Percentiles rank a stretch among this genome's conserved stretches.
phyloP scores from a whole-genome alignment of 345 rosid species.

The Firmiana major region DNA sequence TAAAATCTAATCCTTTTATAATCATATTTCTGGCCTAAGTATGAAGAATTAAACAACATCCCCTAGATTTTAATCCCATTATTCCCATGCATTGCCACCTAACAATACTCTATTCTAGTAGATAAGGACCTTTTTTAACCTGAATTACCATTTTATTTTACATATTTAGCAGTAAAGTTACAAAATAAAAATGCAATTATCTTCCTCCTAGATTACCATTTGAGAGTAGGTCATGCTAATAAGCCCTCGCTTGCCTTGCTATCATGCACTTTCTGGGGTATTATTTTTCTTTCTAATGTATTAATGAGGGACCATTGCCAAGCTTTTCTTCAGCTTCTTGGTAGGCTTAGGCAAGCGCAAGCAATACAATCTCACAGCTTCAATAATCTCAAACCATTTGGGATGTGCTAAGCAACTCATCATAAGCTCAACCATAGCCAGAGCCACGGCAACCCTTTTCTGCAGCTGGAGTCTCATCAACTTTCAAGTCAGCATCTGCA shows the following conservation, averaged over 20 bases:
- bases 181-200: not conserved
- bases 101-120: not conserved
- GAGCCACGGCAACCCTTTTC: not conserved
- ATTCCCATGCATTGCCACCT: not conserved
- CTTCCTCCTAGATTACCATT: not conserved
- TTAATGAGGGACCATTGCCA: not conserved
- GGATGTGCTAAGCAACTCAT: not conserved
- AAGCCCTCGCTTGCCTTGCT: not conserved
- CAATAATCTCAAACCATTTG: not conserved
- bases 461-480: not conserved
- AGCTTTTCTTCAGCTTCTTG: not conserved
- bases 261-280: not conserved
- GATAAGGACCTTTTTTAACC: not conserved
- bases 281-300: not conserved
- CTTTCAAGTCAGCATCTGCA: not conserved
- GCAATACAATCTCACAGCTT: not conserved
- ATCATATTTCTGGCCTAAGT: too few species aligned
- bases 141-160: not conserved
- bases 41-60: not conserved
- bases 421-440: not conserved
- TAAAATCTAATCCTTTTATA: not conserved
- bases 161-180: not conserved
- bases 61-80: not conserved
- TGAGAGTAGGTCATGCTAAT: not conserved
- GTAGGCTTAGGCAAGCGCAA: not conserved